Conservation (phyloP, 2,329 filamentous ascomycete species). For the Akanthomyces dipterigenus region DNA sequence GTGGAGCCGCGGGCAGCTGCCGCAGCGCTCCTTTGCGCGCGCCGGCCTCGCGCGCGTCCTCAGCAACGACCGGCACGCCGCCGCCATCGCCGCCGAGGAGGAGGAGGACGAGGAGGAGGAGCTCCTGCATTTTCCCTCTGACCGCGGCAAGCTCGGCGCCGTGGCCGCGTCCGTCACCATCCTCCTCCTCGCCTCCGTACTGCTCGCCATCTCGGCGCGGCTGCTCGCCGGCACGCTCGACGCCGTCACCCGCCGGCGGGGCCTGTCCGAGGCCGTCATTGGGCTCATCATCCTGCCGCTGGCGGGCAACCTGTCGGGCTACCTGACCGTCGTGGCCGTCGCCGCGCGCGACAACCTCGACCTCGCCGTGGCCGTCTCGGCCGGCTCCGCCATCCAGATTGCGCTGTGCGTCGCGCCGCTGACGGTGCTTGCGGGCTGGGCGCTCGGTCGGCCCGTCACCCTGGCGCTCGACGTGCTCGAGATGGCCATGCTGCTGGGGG, state of each 20-base stretch:
- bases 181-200: constrained; percentile 44
- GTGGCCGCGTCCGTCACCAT: constrained; percentile 35
- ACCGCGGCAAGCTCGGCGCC: constrained; percentile 8
- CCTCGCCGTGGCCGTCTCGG: constrained; percentile 49
- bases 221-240: constrained; percentile 55
- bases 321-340: constrained; percentile 49
- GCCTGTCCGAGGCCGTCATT: constrained; percentile 51
- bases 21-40: background rate
- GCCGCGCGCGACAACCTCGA: constrained; percentile 53
- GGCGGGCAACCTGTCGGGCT: constrained; percentile 54
- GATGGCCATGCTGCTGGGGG: constrained; percentile 65
- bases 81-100: too few relatives aligned
- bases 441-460: constrained; percentile 47
- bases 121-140: background rate
- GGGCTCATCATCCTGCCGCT: constrained; percentile 57
- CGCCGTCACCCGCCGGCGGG: constrained; percentile 41
- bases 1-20: background rate
- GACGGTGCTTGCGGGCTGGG: constrained; percentile 54
- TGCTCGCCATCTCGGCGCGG: constrained; percentile 55
- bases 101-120: background rate
- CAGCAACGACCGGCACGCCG: constrained; percentile 8
- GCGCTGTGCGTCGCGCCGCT: constrained; percentile 54
- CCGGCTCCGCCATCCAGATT: constrained; percentile 56
- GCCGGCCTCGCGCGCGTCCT: background rate
- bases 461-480: constrained; percentile 71